phyloP scores from a whole-genome alignment of 257 asterid genomes.

The Ligustrum vulgare region DNA sequence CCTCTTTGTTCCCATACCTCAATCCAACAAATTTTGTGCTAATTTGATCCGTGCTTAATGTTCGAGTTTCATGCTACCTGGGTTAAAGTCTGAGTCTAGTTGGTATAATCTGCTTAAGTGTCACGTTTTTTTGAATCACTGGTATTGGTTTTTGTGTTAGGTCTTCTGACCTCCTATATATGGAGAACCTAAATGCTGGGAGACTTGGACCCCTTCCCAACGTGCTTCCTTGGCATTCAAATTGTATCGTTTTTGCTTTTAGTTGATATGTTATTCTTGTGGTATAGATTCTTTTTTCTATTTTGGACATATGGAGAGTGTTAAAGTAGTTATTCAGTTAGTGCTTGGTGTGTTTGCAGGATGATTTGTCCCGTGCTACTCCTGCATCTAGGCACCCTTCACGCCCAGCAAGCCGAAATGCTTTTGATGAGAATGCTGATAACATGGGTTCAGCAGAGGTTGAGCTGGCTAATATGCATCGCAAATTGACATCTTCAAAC shows the following conservation, averaged over 20 bases:
- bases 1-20: background rate
- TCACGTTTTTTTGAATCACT: too few species aligned
- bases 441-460: conserved; percentile 21
- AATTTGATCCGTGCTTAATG: background rate
- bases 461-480: conserved; percentile 42
- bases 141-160: background rate
- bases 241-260: background rate
- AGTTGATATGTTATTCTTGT: background rate
- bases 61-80: background rate
- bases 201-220: background rate
- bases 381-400: conserved; percentile 51
- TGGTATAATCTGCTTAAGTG: background rate
- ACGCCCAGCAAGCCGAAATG: conserved; percentile 39
- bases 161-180: background rate
- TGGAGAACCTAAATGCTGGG: background rate
- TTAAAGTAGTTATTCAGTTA: background rate
- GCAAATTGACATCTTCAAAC: conserved; percentile 41
- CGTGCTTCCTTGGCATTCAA: background rate
- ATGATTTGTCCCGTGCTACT: conserved; percentile 37
- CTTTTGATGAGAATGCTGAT: conserved; percentile 39
- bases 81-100: background rate
- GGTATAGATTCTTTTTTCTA: background rate
- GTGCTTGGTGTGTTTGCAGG: conserved; percentile 40
- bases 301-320: background rate
- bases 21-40: background rate